Percentiles rank a stretch among this genome's conserved stretches.
phyloP scores from a whole-genome alignment of 352 stramenopile genomes.

The Pythium pyrilobum region DNA sequence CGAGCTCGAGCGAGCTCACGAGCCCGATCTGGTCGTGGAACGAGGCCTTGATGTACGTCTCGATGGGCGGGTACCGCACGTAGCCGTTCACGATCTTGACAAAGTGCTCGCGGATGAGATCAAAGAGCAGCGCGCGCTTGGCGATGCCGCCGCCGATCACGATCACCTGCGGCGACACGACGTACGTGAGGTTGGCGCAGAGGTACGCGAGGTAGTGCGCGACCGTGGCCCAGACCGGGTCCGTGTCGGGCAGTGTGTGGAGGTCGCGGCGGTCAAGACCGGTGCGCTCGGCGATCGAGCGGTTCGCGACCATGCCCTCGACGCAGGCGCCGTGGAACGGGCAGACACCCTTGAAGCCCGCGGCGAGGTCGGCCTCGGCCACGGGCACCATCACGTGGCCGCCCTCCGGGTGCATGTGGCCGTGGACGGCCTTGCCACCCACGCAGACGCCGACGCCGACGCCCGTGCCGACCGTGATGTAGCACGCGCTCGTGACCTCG shows the following conservation, averaged over 20 bases:
- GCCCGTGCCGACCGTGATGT: conserved; percentile 96
- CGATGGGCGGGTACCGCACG: conserved; percentile 60
- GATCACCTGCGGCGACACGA: conserved; percentile 92
- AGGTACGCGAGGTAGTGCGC: conserved; percentile 95
- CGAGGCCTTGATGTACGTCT: conserved; percentile 76
- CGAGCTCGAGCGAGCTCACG: conserved; percentile 78
- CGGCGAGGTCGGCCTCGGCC: conserved; percentile 69
- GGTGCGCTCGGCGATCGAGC: conserved; percentile 87
- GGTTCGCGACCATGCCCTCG: conserved; percentile 89
- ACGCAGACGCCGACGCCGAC: conserved; percentile 94
- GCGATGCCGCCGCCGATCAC: conserved; percentile 94
- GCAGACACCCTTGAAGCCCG: conserved; percentile 72
- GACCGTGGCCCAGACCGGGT: conserved; percentile 91
- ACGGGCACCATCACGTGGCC: conserved; percentile 75
- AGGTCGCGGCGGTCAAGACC: conserved; percentile 67
- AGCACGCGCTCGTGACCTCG: conserved; percentile 77
- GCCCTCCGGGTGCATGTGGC: conserved; percentile 94
- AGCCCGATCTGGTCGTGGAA: conserved; percentile 81
- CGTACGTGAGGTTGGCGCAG: conserved; percentile 92
- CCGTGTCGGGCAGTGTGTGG: conserved; percentile 75
- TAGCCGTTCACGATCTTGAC: conserved; percentile 74
- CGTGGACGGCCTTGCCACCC: conserved; percentile 89
- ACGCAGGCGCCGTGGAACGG: conserved; percentile 91
- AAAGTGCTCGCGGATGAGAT: conserved; percentile 75
- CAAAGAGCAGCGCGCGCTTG: conserved; percentile 85